Evolutionary conservation across 768 basidiomycete genomes (phyloP).

Genomic region (Lentinula sp.): DNA sequence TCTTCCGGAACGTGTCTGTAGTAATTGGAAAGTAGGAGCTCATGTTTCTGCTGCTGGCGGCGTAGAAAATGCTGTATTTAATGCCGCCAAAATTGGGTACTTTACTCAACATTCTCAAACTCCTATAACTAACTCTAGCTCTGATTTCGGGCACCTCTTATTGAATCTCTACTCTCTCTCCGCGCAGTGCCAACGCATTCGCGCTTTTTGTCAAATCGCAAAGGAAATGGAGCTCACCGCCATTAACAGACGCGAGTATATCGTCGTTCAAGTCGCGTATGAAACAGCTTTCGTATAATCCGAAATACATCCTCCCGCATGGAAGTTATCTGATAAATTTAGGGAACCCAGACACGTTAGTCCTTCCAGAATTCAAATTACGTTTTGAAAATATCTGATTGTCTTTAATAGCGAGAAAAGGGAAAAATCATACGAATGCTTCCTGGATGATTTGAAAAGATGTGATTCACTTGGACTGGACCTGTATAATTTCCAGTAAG

Average conservation of each 20-base stretch:
- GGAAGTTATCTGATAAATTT: constrained; percentile 85
- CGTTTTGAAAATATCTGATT: neutral
- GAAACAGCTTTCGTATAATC: constrained; percentile 53
- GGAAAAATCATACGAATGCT: constrained; percentile 70
- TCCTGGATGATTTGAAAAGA: constrained; percentile 74
- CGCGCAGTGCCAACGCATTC: constrained; percentile 67
- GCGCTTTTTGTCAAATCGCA: constrained; percentile 84
- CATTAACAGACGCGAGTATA: constrained; percentile 48
- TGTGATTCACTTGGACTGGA: constrained; percentile 71
- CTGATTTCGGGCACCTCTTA: no score
- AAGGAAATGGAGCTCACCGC: constrained; percentile 68
- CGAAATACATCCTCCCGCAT: constrained; percentile 68
- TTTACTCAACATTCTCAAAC: constrained; percentile 8
- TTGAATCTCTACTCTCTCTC: neutral
- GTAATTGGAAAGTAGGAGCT: constrained; percentile 70
- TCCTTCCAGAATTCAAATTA: neutral
- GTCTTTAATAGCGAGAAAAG: constrained; percentile 47
- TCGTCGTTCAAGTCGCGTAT: constrained; percentile 54
- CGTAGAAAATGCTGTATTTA: constrained; percentile 63
- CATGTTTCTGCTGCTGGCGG: constrained; percentile 82
- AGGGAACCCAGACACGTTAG: constrained; percentile 72
- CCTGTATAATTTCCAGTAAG: constrained; percentile 84
- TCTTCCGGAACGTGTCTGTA: constrained; percentile 19
- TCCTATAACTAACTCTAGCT: neutral
- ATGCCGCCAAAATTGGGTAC: constrained; percentile 69